Evolutionary conservation across 768 basidiomycete species (phyloP).

Genomic region (Rhizopogon roseolus): DNA sequence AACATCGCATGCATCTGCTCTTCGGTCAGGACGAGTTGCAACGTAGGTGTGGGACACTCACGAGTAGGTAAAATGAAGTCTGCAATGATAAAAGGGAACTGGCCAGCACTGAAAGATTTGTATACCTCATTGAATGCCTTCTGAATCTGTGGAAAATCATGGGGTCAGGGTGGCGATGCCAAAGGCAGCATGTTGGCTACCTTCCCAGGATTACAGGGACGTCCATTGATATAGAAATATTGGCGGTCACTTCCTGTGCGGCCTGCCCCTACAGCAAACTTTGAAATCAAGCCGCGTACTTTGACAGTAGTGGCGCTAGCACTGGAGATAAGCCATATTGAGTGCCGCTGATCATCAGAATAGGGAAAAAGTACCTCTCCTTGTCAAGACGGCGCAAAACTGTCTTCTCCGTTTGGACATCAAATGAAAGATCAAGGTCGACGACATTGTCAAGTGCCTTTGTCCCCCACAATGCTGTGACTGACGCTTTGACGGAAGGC

Average conservation of each 20-base stretch:
- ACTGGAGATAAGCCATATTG: slow-evolving; percentile 7
- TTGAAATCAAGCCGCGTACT: slow-evolving; percentile 80
- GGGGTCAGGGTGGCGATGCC: not conserved
- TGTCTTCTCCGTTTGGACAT: slow-evolving; percentile 60
- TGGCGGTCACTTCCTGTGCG: slow-evolving; percentile 80
- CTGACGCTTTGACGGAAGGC: slow-evolving; percentile 54
- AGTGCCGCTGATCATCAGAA: not conserved
- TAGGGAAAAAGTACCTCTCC: slow-evolving; percentile 15
- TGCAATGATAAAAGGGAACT: slow-evolving; percentile 78
- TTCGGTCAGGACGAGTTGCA: not conserved
- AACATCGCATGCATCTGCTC: slow-evolving; percentile 75
- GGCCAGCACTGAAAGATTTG: slow-evolving; percentile 69
- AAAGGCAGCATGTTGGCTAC: slow-evolving; percentile 29
- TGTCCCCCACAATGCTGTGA: slow-evolving; percentile 79
- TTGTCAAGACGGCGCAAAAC: slow-evolving; percentile 14
- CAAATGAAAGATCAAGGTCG: slow-evolving; percentile 65
- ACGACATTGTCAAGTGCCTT: slow-evolving; percentile 73
- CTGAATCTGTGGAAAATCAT: slow-evolving; percentile 51
- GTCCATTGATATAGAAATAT: slow-evolving; percentile 88
- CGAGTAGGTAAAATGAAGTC: slow-evolving; percentile 81
- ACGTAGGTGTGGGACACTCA: slow-evolving; percentile 26
- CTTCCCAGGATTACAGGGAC: slow-evolving; percentile 80
- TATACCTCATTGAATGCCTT: slow-evolving; percentile 94
- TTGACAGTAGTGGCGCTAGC: slow-evolving; percentile 35
- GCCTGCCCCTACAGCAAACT: slow-evolving; percentile 71